Conservation (phyloP, 148 eudicot genomes). For the Camellia sinensis region DNA sequence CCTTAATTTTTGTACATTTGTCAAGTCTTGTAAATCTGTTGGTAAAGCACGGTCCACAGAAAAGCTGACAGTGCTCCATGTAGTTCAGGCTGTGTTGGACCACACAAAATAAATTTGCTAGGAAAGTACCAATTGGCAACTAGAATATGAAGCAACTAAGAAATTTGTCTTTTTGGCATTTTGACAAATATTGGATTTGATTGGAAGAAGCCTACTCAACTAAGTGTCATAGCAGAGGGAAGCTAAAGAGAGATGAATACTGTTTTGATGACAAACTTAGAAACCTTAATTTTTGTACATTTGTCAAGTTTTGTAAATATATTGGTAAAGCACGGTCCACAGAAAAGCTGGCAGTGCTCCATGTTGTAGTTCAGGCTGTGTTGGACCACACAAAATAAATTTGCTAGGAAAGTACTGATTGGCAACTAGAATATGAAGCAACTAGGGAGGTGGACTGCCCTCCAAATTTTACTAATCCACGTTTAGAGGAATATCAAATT, state of each 20-base stretch:
- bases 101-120: background rate
- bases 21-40: background rate
- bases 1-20: background rate
- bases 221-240: no score
- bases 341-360: background rate
- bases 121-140: background rate
- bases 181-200: no score
- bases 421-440: background rate
- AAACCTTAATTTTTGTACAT: background rate
- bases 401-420: background rate
- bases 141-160: background rate
- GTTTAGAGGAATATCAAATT: background rate
- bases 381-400: background rate
- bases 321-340: background rate
- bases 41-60: background rate
- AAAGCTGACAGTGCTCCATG: background rate
- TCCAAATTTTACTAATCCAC: background rate
- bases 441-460: background rate
- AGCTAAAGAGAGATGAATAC: background rate
- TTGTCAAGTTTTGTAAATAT: background rate
- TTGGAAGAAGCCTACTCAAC: no score
- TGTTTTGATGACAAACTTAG: background rate
- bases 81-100: background rate
- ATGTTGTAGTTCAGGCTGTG: background rate
- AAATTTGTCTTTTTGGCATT: no score